Conservation (phyloP, 345 rosid genomes). For the Eucalyptus lansdowneana region DNA sequence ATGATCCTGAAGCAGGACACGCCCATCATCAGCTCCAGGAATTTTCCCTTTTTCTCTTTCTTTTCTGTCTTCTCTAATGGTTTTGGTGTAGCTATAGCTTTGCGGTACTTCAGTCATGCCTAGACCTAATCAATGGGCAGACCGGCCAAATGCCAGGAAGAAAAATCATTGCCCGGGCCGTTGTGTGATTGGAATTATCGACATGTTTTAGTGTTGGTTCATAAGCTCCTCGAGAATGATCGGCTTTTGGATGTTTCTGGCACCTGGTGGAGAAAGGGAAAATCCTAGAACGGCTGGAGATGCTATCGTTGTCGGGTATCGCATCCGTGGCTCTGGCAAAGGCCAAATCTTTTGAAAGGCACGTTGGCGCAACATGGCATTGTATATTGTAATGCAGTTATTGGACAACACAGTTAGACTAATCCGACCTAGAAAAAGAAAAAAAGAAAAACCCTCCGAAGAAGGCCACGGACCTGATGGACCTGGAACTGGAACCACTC, state of each 20-base stretch:
- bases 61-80: not conserved
- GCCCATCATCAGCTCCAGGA: not conserved
- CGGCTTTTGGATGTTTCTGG: not conserved
- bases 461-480: conserved; percentile 1
- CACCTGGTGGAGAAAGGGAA: not conserved
- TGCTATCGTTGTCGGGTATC: not conserved
- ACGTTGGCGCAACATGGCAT: not conserved
- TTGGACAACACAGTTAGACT: not conserved
- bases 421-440: not conserved
- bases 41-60: not conserved
- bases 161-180: not conserved
- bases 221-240: not conserved
- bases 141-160: not conserved
- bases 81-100: not conserved
- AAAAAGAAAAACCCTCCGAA: not conserved
- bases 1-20: conserved; percentile 23
- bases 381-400: not conserved
- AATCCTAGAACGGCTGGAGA: not conserved
- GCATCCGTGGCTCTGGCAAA: not conserved
- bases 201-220: not conserved
- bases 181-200: not conserved
- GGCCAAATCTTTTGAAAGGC: not conserved
- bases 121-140: not conserved
- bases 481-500: conserved; percentile 28
- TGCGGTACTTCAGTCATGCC: not conserved